Base-by-base conservation (phyloP, 106 monocot genomes). In the Dioscorea alata region DNA sequence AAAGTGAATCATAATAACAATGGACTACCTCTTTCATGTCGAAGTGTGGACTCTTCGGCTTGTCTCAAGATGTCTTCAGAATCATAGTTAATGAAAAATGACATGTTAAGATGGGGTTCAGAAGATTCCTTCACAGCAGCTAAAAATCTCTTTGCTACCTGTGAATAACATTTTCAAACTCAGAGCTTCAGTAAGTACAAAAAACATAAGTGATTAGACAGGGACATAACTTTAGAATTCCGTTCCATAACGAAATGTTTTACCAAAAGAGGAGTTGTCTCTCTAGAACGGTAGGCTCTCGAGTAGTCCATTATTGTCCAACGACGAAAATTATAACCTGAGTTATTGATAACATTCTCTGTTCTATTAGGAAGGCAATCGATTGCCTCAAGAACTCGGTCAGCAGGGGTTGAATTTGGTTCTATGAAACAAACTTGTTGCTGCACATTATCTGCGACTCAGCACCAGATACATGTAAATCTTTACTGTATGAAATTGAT, bases 71-170 rank as follows among this genome's bases (percentile, higher is more conserved):
- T 74, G 60, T 94, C 85, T 6, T 85, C 72, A 22, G 67, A 65
- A 69, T 80, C 71, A 60, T 73, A 88, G 49, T 70, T 75, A 52
- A 90, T 90, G 76, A 94, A 94, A 64, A 90, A 88, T 33, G 81
- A 73, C 94, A 94, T 94, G 48, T 81, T 53, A 13, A 81, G 70
- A 58, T 77, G 34, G 28, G 87, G 72, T 33, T 50, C 68, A 7
- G 71, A 75, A 50, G 86, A 85, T 28, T 85, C 85, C 70, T 77
- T 69, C 17, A 85, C 77, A n/a, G 90, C 84, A 33, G 64, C 71
- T 53, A 88, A 56, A 74, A 94, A 94, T 70, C 74, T 18, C 69
- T 77, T 74, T 33, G 88, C 94, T 63, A 90, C 94, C 88, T 94
- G 81, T 19, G 21, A 18, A 54, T 2, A 5, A 14, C 64, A 59